phyloP scores from a whole-genome alignment of 2,329 filamentous ascomycete genomes.

The Beauveria sp. region DNA sequence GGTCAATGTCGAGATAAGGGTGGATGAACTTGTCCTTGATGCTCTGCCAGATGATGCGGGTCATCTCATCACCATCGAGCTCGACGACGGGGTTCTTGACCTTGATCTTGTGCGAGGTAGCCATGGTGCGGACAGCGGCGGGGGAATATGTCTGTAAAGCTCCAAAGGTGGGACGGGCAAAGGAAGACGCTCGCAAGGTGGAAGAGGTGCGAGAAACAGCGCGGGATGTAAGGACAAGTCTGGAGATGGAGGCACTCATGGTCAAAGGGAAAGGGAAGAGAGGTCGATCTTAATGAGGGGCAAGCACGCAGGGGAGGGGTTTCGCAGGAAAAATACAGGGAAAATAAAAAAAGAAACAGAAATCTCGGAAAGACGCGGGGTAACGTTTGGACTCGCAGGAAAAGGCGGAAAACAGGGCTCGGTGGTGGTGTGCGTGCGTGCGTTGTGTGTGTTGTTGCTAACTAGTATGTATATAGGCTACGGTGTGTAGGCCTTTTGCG shows the following conservation, averaged over 20 bases:
- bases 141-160: conserved; percentile 42
- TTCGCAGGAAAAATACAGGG: neutral
- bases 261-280: neutral
- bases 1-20: conserved; percentile 92
- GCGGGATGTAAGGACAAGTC: conserved; percentile 7
- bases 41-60: conserved; percentile 95
- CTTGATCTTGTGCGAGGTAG: conserved; percentile 77
- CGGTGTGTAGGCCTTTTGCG: neutral
- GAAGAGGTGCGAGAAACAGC: conserved; percentile 21
- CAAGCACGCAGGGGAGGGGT: neutral
- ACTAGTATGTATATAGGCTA: conserved; percentile 6
- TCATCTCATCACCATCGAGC: conserved; percentile 95
- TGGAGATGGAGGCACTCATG: conserved; percentile 5
- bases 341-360: neutral
- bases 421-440: neutral
- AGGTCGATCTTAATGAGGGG: conserved; percentile 1
- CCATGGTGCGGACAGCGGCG: conserved; percentile 63
- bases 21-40: conserved; percentile 99
- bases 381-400: neutral
- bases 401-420: neutral
- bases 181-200: conserved; percentile 17
- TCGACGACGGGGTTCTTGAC: conserved; percentile 99
- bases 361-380: conserved; percentile 12
- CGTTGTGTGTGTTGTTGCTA: neutral
- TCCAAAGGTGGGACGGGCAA: conserved; percentile 32